Percentiles rank a stretch among this genome's conserved stretches.
Evolutionary conservation across 495 filamentous ascomycete genomes (phyloP).

Genomic region (Talaromyces borbonicus): DNA sequence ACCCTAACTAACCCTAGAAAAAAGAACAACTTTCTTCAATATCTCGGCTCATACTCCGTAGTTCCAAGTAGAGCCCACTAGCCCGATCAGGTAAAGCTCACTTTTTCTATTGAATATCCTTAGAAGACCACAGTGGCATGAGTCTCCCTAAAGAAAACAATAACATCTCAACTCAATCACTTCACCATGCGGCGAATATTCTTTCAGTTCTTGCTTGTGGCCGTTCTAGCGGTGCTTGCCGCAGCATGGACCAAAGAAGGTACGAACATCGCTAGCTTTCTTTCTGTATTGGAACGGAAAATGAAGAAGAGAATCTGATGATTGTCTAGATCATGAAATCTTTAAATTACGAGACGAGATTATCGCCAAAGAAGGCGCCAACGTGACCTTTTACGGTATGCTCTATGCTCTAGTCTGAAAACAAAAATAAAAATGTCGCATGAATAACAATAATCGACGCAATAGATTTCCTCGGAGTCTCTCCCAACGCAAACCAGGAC

Average conservation of each 20-base stretch:
- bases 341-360: slow-evolving; percentile 89
- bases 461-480: slow-evolving; percentile 76
- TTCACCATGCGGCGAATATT: slow-evolving; percentile 28
- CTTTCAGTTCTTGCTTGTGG: slow-evolving; percentile 24
- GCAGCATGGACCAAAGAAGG: slow-evolving; percentile 82
- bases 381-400: slow-evolving; percentile 80
- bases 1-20: background rate
- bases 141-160: too few species aligned
- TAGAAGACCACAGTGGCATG: background rate
- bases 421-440: too few species aligned
- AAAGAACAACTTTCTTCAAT: background rate
- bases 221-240: slow-evolving; percentile 46
- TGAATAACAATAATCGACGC: too few species aligned
- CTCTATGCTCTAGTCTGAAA: background rate
- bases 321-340: slow-evolving; percentile 80
- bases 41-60: too few species aligned
- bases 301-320: slow-evolving; percentile 4
- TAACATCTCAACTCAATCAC: too few species aligned
- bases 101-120: background rate
- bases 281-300: background rate
- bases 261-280: slow-evolving; percentile 21
- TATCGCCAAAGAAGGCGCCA: slow-evolving; percentile 59
- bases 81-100: background rate
- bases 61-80: background rate
- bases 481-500: slow-evolving; percentile 64